Base-by-base conservation (phyloP, 306 rosid species). In the Carpinus fangiana region DNA sequence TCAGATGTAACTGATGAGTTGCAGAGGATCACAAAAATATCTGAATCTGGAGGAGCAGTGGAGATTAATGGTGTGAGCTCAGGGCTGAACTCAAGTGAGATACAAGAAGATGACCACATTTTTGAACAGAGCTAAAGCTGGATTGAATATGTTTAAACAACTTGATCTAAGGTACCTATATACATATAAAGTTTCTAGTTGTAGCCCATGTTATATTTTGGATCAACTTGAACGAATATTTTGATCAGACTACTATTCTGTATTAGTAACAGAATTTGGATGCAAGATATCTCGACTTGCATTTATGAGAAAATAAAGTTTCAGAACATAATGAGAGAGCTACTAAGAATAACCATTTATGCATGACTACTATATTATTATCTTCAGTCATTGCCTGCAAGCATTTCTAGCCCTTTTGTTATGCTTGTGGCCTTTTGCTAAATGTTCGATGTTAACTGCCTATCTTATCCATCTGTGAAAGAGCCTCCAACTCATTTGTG, bases 41-140 rank as follows among this genome's bases (percentile, higher is more conserved):
- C 90, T 14, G 93, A 89, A 79, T 76, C 87, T 71, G 96, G 92
- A 52, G 97, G 89, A 31, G 80, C 86, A 43, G 73, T 70, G 4
- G 92, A 86, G 62, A 48, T 59, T 12, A 68, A 38, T 65, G 66
- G 51, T 10, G 85, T 73, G 72, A 82, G 76, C 76, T 77, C 79
- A 12, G 79, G 28, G 36, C 28, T 77, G 74, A 74, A 79, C 80
- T 85, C 86, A 18, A 64, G 84, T 31, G 97, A 95, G 88, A 91
- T 89, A 67, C 90, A 84, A 71, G 91, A 88, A 81, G 88, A 72
- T 34, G 62, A 70, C 74, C n/a, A 41, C 8, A 36, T 26, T 41
- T 17, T 17, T 10, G 76, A 73, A 14, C 65, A 20, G 13, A 76
- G 47, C 47, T 55, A 11, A 3, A 18, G 28, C 61, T 36, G 38